Base-by-base conservation (phyloP, 1,284 basidiomycete species). In the Austroboletus novae-zelandiae region DNA sequence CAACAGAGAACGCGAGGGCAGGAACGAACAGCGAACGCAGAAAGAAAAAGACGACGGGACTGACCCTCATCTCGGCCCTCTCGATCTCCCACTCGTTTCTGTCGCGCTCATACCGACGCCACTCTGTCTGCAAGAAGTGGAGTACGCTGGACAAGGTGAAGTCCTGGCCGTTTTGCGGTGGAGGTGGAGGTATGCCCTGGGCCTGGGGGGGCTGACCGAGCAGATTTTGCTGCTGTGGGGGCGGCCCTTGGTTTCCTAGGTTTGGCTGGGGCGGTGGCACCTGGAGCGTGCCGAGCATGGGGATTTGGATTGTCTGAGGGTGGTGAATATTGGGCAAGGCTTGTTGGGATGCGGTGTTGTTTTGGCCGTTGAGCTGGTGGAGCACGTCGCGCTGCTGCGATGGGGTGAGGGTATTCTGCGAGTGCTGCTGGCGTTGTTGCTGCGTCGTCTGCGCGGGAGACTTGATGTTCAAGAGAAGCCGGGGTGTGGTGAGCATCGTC, bases 11-110 rank as follows among this genome's bases (percentile, higher is more conserved):
- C 36, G 30, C 17, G 6, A 32, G 52, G 55, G 43, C 45, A 31
- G 18, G 18, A 8, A 29, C 25, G 27, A n/a, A 17, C 15, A 20
- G 37, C 14, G 17, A 14, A 11, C 9, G 2, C 10, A 13, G 37
- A 43, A 37, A 52, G 54, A 30, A 58, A 59, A 61, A 56, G 51
- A 46, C 61, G 59, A 65, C 51, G 52, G 41, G n/a, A 83, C 89
- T 63, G 61, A 94, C 95, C 78, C 95, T 81, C 94, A 99, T 97
- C 73, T 99, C 96, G 32, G 97, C 96, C 60, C 96, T 79, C 74
- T 99, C 96, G 64, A 99, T 99, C 78, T 98, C 96, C 96, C 95
- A 99, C 72, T 98, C 95, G 70, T 99, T 99, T 62, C 96, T 83
- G 74, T 99, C 95, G 68, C 93, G 87, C 70, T 98, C 95, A 67